Conservation (phyloP, 768 basidiomycete species). For the Boletus bicolor region DNA sequence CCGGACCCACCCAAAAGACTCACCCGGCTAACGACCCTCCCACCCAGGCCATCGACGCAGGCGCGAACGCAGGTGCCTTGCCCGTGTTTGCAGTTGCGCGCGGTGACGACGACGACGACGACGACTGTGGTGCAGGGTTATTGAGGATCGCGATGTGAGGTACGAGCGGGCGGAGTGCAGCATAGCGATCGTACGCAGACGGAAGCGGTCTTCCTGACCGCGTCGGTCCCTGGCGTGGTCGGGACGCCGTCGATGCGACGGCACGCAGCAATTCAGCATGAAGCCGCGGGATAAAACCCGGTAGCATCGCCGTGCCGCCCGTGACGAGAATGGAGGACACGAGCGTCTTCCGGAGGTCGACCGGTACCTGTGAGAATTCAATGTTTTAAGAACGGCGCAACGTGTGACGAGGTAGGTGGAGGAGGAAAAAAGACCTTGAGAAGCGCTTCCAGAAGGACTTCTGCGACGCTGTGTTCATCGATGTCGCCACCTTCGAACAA, state of each 20-base stretch:
- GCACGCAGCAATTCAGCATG: constrained; percentile 70
- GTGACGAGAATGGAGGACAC: constrained; percentile 80
- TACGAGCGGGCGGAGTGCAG: constrained; percentile 64
- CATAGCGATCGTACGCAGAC: constrained; percentile 71
- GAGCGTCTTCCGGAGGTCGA: constrained; percentile 84
- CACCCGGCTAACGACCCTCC: constrained; percentile 92
- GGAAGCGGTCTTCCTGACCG: constrained; percentile 39
- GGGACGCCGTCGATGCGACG: constrained; percentile 41
- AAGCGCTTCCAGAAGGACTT: constrained; percentile 73
- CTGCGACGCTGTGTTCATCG: constrained; percentile 81
- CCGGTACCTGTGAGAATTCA: constrained; percentile 59
- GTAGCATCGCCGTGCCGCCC: constrained; percentile 89
- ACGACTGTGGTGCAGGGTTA: constrained; percentile 62
- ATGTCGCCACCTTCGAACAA: constrained; percentile 88
- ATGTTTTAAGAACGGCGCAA: background rate
- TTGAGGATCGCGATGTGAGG: constrained; percentile 81
- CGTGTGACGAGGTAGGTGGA: background rate
- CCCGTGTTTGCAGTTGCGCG: constrained; percentile 65
- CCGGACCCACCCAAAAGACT: constrained; percentile 25
- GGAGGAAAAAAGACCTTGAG: constrained; percentile 53
- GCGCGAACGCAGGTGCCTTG: constrained; percentile 83
- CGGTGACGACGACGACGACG: constrained; percentile 43
- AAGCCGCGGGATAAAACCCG: constrained; percentile 90
- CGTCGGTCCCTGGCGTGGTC: constrained; percentile 33
- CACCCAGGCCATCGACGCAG: constrained; percentile 83